Base-by-base conservation (phyloP, 2,329 filamentous ascomycete genomes). In the Lecanicillium sp. region DNA sequence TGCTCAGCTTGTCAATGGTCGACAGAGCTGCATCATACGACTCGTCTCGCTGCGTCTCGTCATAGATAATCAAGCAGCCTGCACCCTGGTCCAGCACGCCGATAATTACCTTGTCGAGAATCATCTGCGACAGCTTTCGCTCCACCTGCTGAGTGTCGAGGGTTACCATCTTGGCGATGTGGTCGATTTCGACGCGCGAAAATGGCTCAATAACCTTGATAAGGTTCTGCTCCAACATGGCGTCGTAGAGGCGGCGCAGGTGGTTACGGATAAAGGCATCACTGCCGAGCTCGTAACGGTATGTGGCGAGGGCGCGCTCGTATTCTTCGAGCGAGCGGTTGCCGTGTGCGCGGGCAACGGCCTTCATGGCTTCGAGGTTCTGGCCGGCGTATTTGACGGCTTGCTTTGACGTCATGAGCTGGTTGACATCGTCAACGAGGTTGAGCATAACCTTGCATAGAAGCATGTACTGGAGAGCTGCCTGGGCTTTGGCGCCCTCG, bases 381-480 rank as follows among this genome's bases (percentile, higher is more conserved):
- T 90, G 87, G 52, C 90, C 88, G 22, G 89, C 89, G 59, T 98
- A 96, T 65, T 94, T 92, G 57, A 94, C 79, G 29, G 94, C 92
- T 63, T 95, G 89, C 75, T 98, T 98, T 39, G 87, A 94, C 20
- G 84, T 79, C 79, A 98, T 87, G 50, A 98, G 78, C 57, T 84
- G 80, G 66, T 90, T 94, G 60, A 98, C 90, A 62, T 98, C 94
- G 69, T 96, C 89, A 49, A 80, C 87, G 29, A 94, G 74, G 67
- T 98, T 98, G 51, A 98, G 75, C 94, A 98, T 98, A 63, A 98
- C 92, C 72, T 98, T 98, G 80, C 92, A 96, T 27, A 98, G 80
- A 39, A 98, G 78, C 92, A 98, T 98, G 73, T 98, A 98, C 70
- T 98, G 92, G 48, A 98, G 72, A 9, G 92, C 88, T 11, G 90